Percentiles rank a stretch among this genome's conserved stretches.
phyloP scores from a whole-genome alignment of 345 rosid species.

The Bretschneidera sinensis region DNA sequence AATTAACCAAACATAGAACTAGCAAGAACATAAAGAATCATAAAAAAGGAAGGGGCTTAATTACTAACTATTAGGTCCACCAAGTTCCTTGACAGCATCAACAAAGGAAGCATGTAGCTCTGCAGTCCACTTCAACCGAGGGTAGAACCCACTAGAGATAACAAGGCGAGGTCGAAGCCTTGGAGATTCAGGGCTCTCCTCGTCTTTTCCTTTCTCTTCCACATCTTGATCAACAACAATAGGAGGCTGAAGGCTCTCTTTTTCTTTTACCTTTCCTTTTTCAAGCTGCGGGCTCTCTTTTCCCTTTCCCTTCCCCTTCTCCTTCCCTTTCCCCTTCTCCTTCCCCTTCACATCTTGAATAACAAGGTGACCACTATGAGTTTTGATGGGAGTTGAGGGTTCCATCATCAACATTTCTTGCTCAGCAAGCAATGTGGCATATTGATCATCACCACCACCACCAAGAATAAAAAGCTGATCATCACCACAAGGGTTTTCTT shows the following conservation, averaged over 20 bases:
- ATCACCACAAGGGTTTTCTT: background rate
- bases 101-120: background rate
- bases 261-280: background rate
- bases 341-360: no score
- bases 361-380: no score
- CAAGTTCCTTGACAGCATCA: background rate
- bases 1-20: background rate
- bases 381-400: background rate
- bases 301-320: background rate
- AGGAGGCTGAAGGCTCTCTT: no score
- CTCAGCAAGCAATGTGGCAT: conserved; percentile 9
- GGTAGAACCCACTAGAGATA: background rate
- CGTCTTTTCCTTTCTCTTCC: conserved; percentile 18
- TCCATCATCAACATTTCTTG: conserved; percentile 15
- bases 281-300: no score
- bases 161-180: background rate
- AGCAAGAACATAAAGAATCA: background rate
- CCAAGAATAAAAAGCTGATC: background rate
- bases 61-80: background rate
- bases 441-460: background rate
- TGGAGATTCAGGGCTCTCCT: background rate
- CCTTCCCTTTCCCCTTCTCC: no score
- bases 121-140: background rate
- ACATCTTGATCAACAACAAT: background rate
- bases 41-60: background rate